Evolutionary conservation across 495 filamentous ascomycete genomes (phyloP).

Genomic region (Parathielavia appendiculata): DNA sequence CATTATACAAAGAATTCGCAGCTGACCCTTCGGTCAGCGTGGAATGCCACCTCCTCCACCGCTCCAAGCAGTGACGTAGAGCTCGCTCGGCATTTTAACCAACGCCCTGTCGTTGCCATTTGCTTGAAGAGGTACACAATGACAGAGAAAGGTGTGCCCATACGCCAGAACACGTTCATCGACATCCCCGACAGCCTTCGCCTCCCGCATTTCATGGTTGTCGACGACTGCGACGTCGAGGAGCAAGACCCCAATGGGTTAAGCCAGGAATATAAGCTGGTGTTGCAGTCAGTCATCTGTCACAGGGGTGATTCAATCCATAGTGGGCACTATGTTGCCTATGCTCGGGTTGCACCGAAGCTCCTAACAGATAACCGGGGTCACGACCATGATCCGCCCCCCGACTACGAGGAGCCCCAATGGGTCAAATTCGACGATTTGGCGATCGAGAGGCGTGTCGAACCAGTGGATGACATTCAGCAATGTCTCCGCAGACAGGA

Average conservation of each 20-base stretch:
- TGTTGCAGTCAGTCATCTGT: conserved; percentile 83
- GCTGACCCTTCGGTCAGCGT: conserved; percentile 62
- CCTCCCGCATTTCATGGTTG: conserved; percentile 82
- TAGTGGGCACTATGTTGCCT: conserved; percentile 84
- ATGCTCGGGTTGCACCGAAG: conserved; percentile 64
- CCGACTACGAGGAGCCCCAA: conserved; percentile 54
- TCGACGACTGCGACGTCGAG: conserved; percentile 55
- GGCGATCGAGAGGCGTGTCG: conserved; percentile 55
- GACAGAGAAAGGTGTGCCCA: conserved; percentile 58
- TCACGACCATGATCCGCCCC: conserved; percentile 46
- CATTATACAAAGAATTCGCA: not conserved
- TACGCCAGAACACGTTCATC: conserved; percentile 69
- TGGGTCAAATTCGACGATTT: conserved; percentile 95
- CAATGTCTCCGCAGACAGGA: conserved; percentile 53
- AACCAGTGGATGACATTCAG: conserved; percentile 69
- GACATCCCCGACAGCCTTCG: conserved; percentile 89
- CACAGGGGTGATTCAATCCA: conserved; percentile 86
- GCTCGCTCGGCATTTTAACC: conserved; percentile 45
- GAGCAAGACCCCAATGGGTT: conserved; percentile 61
- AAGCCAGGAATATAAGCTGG: conserved; percentile 67
- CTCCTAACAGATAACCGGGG: conserved; percentile 50
- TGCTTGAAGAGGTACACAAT: conserved; percentile 89
- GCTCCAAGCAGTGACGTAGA: conserved; percentile 44
- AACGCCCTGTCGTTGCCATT: conserved; percentile 79
- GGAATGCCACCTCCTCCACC: conserved; percentile 52